Base-by-base conservation (phyloP, 176 grass and related monocot species). In the Canna indica region DNA sequence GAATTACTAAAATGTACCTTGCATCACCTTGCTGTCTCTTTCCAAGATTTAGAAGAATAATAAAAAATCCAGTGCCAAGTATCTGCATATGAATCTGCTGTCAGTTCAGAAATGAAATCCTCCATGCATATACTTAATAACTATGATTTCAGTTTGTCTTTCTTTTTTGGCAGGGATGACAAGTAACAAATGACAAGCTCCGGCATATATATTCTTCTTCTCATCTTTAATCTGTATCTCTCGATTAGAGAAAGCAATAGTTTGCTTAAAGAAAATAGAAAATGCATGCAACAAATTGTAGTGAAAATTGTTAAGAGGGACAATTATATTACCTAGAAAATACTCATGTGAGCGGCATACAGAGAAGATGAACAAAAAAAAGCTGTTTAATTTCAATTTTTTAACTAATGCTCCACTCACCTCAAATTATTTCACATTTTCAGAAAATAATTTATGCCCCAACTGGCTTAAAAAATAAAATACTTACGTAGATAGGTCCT, bases 31-130 rank as follows among this genome's bases (percentile, higher is more conserved):
- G 83, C 60, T 96, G 86, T 60, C 79, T 73, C 63, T 81, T 91
- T 73, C 93, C 93, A 26, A 96, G 93, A 79, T 96, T 97, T 59
- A 81, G 73, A 79, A 97, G 77, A 81, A 97, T 96, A 77, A 96
- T 67, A 36, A 91, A 76, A 81, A 96, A 96, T 44, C 93, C 83
- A 1, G 86, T 91, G 57, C 59, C 78, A 78, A 91, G 82, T 81
- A 97, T 91, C 93, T 96, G 79, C 35, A 82, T 42, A 84, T n/a
- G 10, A 18, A 41, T n/a, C 5, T 36, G 18, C 18, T n/a, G 24
- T 66, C 63, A 39, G 63, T 66, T 66, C 8, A 63, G 17, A 11
- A 32, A 44, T 44, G 35, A 66, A n/a, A 66, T 38, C 15, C 27
- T 35, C 60, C 63, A 38, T 38, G 18, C 39, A 38, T 22, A 25